phyloP scores from a whole-genome alignment of 2,329 filamentous ascomycete species.

The Fusarium anthophilum region DNA sequence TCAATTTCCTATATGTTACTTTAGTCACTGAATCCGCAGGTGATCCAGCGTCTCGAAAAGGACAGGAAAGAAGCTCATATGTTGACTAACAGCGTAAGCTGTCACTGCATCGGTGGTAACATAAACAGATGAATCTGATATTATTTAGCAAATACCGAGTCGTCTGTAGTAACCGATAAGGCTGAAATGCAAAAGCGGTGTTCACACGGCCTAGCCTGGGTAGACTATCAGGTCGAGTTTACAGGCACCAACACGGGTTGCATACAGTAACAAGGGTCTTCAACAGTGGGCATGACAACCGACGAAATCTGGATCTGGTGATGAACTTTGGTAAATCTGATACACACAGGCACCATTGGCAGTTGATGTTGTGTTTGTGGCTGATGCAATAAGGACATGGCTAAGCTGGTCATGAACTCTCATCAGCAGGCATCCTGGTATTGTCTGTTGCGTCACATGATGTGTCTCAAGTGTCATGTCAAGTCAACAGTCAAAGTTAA shows the following conservation, averaged over 20 bases:
- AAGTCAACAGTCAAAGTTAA: background rate
- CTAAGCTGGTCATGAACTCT: conserved; percentile 24
- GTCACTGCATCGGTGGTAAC: background rate
- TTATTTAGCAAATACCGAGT: background rate
- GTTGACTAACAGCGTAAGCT: background rate
- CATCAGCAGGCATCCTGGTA: conserved; percentile 20
- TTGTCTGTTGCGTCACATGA: conserved; percentile 28
- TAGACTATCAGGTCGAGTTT: background rate
- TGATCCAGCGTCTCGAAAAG: background rate
- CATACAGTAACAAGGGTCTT: background rate
- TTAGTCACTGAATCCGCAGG: background rate
- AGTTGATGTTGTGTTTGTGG: conserved; percentile 1
- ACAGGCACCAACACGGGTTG: background rate
- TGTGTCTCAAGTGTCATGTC: background rate
- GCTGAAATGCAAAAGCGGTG: background rate
- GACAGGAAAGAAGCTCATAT: background rate
- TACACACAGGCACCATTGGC: background rate
- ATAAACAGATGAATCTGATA: background rate
- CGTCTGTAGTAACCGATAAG: background rate
- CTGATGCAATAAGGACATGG: conserved; percentile 1
- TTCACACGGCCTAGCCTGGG: background rate
- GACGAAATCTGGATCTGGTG: background rate
- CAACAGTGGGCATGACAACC: background rate
- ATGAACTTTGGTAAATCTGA: background rate
- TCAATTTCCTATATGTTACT: background rate